Conservation (phyloP, 371 early-diverging fungal genomes). For the Dichotomocladium elegans region DNA sequence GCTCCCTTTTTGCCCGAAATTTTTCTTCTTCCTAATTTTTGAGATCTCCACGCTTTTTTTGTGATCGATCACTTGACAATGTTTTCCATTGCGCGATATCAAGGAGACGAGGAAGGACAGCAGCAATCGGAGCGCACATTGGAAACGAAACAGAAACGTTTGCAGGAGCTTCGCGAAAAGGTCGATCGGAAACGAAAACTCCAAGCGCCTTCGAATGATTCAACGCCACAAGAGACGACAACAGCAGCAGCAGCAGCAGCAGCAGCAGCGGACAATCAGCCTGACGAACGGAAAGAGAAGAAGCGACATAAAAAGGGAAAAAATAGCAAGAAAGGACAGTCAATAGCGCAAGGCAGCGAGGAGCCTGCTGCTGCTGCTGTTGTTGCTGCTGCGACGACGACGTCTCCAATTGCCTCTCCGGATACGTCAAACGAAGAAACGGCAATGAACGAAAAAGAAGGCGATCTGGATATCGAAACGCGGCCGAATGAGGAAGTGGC, state of each 20-base stretch:
- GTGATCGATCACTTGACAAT: slow-evolving; percentile 1
- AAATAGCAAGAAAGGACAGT: not conserved
- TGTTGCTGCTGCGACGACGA: not conserved
- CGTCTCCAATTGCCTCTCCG: too few relatives aligned
- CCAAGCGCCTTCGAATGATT: too few relatives aligned
- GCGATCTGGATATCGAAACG: not conserved
- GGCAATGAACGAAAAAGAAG: not conserved
- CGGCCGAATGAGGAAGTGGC: not conserved
- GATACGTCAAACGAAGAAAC: too few relatives aligned
- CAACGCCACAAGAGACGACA: not conserved
- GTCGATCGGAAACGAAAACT: slow-evolving; percentile 10
- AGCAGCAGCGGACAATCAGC: not conserved
- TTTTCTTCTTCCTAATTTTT: not conserved
- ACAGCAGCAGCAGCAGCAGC: not conserved
- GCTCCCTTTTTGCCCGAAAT: too few relatives aligned
- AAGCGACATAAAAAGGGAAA: slow-evolving; percentile 2
- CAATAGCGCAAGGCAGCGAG: not conserved
- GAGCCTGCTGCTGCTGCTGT: not conserved
- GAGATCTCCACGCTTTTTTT: too few relatives aligned
- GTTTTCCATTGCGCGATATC: slow-evolving; percentile 18
- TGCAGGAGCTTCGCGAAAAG: slow-evolving; percentile 8
- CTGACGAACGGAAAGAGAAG: slow-evolving; percentile 6
- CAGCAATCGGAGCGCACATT: slow-evolving; percentile 6
- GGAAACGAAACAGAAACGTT: slow-evolving; percentile 11
- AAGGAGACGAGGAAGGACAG: slow-evolving; percentile 8